Conservation (phyloP, 257 asterid species). For the Salvia hispanica region DNA sequence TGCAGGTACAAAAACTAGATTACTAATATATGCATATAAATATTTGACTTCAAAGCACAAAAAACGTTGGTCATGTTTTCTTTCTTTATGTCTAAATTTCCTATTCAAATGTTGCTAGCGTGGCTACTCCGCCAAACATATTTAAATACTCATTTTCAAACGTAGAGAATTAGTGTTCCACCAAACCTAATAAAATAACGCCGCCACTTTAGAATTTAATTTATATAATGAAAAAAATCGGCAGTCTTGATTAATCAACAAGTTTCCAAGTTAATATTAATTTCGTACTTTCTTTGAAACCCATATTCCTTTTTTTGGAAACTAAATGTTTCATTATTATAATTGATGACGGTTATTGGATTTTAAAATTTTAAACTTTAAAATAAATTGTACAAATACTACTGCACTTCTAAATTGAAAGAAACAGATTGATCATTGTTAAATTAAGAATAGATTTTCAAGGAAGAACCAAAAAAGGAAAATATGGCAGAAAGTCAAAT, state of each 20-base stretch:
- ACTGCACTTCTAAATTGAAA: not conserved
- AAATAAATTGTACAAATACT: not conserved
- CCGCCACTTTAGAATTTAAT: constrained; percentile 19
- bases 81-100: not conserved
- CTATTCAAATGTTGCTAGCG: not conserved
- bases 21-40: too few species aligned
- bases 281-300: not conserved
- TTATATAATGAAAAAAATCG: not conserved
- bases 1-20: too few species aligned
- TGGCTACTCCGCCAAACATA: constrained; percentile 7
- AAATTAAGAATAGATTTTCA: not conserved
- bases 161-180: not conserved
- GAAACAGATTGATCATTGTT: not conserved
- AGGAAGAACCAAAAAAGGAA: not conserved
- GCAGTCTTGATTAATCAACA: not conserved
- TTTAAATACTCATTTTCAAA: not conserved
- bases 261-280: not conserved
- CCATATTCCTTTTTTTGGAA: not conserved
- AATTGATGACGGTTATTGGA: too few species aligned
- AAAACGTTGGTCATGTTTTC: not conserved
- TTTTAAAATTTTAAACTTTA: too few species aligned
- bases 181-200: constrained; percentile 9
- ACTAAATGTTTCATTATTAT: not conserved
- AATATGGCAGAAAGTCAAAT: not conserved
- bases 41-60: not conserved